These are phyloP conservation scores for Arachnopeziza araneosa DNA, from an alignment of 2,329 filamentous ascomycete species.

Conservation along the genomic window DNA sequence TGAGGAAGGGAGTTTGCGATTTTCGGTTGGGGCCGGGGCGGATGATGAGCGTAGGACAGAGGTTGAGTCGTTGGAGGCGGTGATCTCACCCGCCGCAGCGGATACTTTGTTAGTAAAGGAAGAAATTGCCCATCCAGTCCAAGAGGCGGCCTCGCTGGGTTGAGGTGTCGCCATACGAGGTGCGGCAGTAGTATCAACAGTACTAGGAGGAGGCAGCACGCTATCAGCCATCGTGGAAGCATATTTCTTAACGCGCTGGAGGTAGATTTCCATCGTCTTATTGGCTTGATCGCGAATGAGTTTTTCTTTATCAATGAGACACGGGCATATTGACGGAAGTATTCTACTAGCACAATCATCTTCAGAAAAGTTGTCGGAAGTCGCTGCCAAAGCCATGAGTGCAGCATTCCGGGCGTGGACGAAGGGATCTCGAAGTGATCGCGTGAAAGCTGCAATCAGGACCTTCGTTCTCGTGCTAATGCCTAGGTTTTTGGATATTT, in stretches of 20 bases:
- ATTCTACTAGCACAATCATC: slow-evolving; percentile 85
- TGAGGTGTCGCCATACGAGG: slow-evolving; percentile 79
- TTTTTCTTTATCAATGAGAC: slow-evolving; percentile 92
- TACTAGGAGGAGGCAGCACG: slow-evolving; percentile 60
- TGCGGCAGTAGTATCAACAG: slow-evolving; percentile 39
- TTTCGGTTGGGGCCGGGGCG: slow-evolving; percentile 36
- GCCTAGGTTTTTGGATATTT: slow-evolving; percentile 87
- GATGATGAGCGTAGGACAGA: slow-evolving; percentile 36
- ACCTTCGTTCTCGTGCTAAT: slow-evolving; percentile 78
- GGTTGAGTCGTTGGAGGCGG: slow-evolving; percentile 41
- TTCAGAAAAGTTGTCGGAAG: slow-evolving; percentile 77
- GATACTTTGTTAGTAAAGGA: slow-evolving; percentile 95
- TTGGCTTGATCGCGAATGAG: slow-evolving; percentile 85
- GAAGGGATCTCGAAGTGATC: slow-evolving; percentile 87
- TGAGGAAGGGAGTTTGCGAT: slow-evolving; percentile 24
- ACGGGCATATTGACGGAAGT: slow-evolving; percentile 76
- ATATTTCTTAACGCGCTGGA: slow-evolving; percentile 77
- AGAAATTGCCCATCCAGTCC: slow-evolving; percentile 97
- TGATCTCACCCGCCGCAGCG: slow-evolving; percentile 79
- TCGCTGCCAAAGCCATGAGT: slow-evolving; percentile 79
- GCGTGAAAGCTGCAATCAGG: slow-evolving; percentile 83
- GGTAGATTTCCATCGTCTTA: slow-evolving; percentile 82
- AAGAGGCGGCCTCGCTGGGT: slow-evolving; percentile 58
- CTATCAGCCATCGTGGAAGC: slow-evolving; percentile 74
- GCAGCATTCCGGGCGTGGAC: slow-evolving; percentile 89